Conservation (phyloP, 164 flowering plant genomes). For the Piper betle region DNA sequence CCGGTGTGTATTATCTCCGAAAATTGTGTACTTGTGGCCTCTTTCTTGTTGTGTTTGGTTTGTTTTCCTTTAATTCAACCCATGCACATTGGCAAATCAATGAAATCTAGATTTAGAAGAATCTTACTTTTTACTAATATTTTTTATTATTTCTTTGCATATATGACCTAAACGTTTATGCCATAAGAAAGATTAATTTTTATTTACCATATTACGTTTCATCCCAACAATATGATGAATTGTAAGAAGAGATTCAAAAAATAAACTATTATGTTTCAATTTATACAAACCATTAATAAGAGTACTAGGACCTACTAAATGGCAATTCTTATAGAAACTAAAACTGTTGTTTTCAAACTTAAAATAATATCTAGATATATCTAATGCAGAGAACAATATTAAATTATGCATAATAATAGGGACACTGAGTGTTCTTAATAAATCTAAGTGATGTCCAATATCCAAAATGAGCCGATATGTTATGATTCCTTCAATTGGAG, state of each 20-base stretch:
- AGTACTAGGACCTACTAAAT: slow-evolving; percentile 8
- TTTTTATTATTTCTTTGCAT: slow-evolving; percentile 6
- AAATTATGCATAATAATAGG: not conserved
- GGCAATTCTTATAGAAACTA: slow-evolving; percentile 6
- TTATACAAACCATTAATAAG: slow-evolving; percentile 12
- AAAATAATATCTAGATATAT: no score
- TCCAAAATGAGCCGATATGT: no score
- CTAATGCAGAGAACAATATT: not conserved
- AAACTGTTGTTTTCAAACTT: not conserved
- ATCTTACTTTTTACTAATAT: slow-evolving; percentile 8
- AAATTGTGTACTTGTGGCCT: not conserved
- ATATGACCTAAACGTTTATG: slow-evolving; percentile 13
- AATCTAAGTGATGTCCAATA: no score
- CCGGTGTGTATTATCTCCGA: not conserved
- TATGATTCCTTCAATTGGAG: no score
- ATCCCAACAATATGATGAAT: slow-evolving; percentile 9
- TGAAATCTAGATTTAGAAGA: slow-evolving; percentile 7
- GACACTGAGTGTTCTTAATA: not conserved
- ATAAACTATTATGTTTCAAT: slow-evolving; percentile 3
- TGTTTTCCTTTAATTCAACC: slow-evolving; percentile 13
- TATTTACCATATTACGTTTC: slow-evolving; percentile 1
- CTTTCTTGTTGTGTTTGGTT: slow-evolving; percentile 1
- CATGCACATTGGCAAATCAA: slow-evolving; percentile 7
- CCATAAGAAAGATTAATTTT: slow-evolving; percentile 8
- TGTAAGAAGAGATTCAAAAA: slow-evolving; percentile 4